Conservation (phyloP, 345 rosid species). For the Eucalyptus guilfoylei region DNA sequence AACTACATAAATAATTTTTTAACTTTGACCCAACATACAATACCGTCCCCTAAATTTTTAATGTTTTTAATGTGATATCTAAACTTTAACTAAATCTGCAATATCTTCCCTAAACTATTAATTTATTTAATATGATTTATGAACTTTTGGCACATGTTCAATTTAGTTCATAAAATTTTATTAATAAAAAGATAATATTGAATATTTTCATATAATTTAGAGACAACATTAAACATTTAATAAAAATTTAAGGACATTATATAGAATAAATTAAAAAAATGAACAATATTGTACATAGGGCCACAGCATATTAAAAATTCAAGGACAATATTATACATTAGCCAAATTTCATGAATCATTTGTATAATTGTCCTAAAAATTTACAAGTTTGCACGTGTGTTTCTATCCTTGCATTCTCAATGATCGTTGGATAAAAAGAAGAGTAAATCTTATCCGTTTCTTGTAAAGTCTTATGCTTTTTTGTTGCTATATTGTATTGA, state of each 20-base stretch:
- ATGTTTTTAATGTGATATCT: fast-evolving
- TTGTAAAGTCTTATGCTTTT: not conserved
- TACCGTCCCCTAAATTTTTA: fast-evolving
- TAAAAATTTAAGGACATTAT: fast-evolving
- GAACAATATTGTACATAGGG: too few relatives aligned
- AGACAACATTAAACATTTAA: fast-evolving
- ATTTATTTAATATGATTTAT: fast-evolving
- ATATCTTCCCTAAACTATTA: fast-evolving
- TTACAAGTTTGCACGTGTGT: fast-evolving
- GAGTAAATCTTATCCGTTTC: not conserved
- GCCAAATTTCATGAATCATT: too few relatives aligned
- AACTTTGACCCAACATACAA: too few relatives aligned
- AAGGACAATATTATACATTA: too few relatives aligned
- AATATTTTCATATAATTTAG: too few relatives aligned
- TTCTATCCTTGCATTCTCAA: not conserved
- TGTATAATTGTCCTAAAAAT: too few relatives aligned
- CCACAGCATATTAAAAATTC: too few relatives aligned
- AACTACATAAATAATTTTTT: too few relatives aligned
- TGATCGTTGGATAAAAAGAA: not conserved
- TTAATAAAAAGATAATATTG: too few relatives aligned
- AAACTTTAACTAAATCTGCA: not conserved
- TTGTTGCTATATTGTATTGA: not conserved
- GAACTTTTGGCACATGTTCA: fast-evolving
- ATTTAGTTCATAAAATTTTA: too few relatives aligned
- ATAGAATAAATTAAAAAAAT: too few relatives aligned